Base-by-base conservation (phyloP, 148 eudicot genomes). In the Selenicereus undatus region DNA sequence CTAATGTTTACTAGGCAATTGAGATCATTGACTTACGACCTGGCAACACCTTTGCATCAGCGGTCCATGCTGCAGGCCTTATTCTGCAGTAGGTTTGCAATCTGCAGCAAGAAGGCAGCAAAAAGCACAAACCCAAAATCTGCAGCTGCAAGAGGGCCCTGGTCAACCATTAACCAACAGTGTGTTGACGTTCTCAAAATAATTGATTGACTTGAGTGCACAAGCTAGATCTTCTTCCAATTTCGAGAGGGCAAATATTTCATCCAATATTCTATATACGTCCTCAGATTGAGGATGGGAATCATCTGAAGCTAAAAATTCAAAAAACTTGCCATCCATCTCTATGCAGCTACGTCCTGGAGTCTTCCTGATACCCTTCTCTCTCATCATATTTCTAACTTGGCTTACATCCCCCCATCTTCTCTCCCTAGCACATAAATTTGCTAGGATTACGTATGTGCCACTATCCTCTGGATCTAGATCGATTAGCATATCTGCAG, bases 301-400 rank as follows among this genome's bases (percentile, higher is more conserved):
- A 77, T 89, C 85, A 82, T 92, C 91, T 58, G 89, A 90, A 45
- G 82, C 93, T 66, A 86, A 83, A 84, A 92, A 90, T 60, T 90
- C 93, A 72, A 89, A 91, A 68, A 82, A 87, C 80, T 84, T 64
- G 64, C 93, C 93, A 84, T 87, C 91, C 70, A 92, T 88, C 84
- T 90, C 97, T 51, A 92, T 87, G 27, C 76, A 86, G 84, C 97
- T 92, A 79, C 89, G 81, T n/a, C 97, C 97, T 10, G 88, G 92
- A 64, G 83, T 90, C 86, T 92, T 92, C 87, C 83, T 89, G 12
- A 90, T 78, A 73, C 97, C 92, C 68, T 85, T 90, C 62, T 85
- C 90, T 83, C 89, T 87, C 97, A 92, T 92, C 86, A 89, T 58
- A 74, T 89, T 89, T 84, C 97, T 83, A 80, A 87, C 84, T 30